phyloP scores from a whole-genome alignment of 441 rosid species.

The Flueggea neowawraea region DNA sequence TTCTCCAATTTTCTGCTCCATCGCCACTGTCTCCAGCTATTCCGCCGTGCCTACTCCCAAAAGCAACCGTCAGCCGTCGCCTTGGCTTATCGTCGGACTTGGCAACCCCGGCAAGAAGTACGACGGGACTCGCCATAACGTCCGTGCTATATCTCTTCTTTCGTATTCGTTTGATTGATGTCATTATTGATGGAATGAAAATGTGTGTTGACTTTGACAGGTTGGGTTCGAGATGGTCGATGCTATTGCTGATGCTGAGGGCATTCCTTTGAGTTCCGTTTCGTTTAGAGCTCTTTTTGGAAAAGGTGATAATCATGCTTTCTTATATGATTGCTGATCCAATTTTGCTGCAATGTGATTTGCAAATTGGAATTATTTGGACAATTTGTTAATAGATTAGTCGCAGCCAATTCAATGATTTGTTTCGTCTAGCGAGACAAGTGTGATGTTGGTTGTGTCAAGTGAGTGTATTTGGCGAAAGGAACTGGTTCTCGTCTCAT shows the following conservation, averaged over 20 bases:
- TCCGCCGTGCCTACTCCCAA: conserved; percentile 26
- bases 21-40: conserved; percentile 14
- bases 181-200: too few species aligned
- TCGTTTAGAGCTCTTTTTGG: conserved; percentile 77
- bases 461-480: too few species aligned
- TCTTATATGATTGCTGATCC: neutral
- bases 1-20: conserved; percentile 13
- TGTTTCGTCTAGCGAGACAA: too few species aligned
- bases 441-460: too few species aligned
- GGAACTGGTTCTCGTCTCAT: too few species aligned
- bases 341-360: neutral
- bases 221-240: conserved; percentile 92
- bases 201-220: conserved; percentile 26
- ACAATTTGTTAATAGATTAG: too few species aligned
- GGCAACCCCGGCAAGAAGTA: conserved; percentile 92
- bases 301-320: conserved; percentile 36
- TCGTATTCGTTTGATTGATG: neutral
- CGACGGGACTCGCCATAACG: conserved; percentile 87
- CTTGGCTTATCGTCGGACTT: conserved; percentile 86
- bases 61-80: too few species aligned
- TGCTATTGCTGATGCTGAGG: conserved; percentile 82
- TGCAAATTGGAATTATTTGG: too few species aligned
- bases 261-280: conserved; percentile 61
- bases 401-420: too few species aligned
- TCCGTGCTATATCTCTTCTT: conserved; percentile 4